Percentiles rank a stretch among this genome's conserved stretches.
phyloP scores from a whole-genome alignment of 2,329 filamentous ascomycete genomes.

The Acrocalymma vagum region DNA sequence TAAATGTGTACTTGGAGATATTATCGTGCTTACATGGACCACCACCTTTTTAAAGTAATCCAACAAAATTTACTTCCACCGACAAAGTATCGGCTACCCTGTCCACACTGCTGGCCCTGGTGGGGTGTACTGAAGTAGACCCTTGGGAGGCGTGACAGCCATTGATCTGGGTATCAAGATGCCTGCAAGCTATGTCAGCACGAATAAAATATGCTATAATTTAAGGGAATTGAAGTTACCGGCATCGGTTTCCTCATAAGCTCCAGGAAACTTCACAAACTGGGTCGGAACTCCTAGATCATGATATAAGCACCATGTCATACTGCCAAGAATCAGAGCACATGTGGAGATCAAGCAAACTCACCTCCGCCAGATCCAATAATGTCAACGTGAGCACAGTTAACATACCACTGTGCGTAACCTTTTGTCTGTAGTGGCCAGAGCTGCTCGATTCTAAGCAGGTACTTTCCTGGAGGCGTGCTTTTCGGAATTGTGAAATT shows the following conservation, averaged over 20 bases:
- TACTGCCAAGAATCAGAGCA: too few relatives aligned
- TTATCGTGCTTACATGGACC: too few relatives aligned
- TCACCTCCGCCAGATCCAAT: background rate
- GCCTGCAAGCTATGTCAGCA: too few relatives aligned
- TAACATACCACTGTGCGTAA: slow-evolving; percentile 1
- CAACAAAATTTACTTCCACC: too few relatives aligned
- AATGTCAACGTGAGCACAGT: slow-evolving; percentile 3
- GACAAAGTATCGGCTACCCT: too few relatives aligned
- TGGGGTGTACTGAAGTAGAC: slow-evolving; percentile 1
- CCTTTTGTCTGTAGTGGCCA: background rate
- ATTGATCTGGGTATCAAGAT: background rate
- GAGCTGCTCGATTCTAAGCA: slow-evolving; percentile 4
- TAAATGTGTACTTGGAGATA: too few relatives aligned
- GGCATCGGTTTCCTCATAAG: slow-evolving; percentile 6
- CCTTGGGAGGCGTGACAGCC: background rate
- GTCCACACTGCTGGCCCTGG: slow-evolving; percentile 1
- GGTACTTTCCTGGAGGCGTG: slow-evolving; percentile 5
- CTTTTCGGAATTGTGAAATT: slow-evolving; percentile 2
- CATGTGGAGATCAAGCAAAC: too few relatives aligned
- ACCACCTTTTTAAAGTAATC: too few relatives aligned
- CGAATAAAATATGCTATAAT: too few relatives aligned
- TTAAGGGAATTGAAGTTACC: slow-evolving; percentile 1
- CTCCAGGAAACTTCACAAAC: slow-evolving; percentile 6
- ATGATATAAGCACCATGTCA: too few relatives aligned
- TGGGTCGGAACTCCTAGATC: background rate